Conservation (phyloP, 345 rosid species). For the Camelina neglecta region DNA sequence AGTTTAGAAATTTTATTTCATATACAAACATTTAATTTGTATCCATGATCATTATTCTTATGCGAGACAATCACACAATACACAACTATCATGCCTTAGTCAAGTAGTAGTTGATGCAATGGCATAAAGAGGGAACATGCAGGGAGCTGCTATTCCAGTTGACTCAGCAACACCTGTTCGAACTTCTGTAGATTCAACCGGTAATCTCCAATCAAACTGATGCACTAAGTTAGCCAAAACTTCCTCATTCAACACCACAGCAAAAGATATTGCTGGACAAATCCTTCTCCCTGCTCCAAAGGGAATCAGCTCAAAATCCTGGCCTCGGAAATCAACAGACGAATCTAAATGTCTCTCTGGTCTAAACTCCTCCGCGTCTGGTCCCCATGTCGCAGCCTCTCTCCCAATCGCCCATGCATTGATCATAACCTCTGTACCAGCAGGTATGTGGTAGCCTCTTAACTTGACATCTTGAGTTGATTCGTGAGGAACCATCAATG, state of each 20-base stretch:
- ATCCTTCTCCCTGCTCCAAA: constrained; percentile 46
- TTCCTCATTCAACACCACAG: constrained; percentile 28
- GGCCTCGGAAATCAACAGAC: constrained; percentile 37
- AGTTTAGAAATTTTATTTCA: too few species aligned
- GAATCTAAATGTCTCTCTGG: constrained; percentile 43
- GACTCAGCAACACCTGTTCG: constrained; percentile 17
- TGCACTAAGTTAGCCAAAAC: constrained; percentile 38
- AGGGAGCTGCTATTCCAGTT: background rate
- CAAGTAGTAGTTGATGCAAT: constrained; percentile 22
- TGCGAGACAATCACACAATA: too few species aligned
- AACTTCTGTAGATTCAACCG: background rate
- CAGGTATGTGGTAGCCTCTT: constrained; percentile 38
- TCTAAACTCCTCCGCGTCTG: constrained; percentile 26
- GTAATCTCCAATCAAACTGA: constrained; percentile 40
- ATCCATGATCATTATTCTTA: too few species aligned
- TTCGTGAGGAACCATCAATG: constrained; percentile 41
- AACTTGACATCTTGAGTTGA: constrained; percentile 41
- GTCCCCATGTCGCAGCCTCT: constrained; percentile 42
- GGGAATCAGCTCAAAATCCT: constrained; percentile 39
- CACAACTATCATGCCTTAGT: background rate
- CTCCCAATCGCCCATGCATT: constrained; percentile 50
- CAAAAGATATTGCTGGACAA: constrained; percentile 39
- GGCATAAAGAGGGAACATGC: constrained; percentile 24
- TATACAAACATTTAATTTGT: too few species aligned
- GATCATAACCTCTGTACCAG: constrained; percentile 38